Evolutionary conservation across 176 grass and related monocot genomes (phyloP).

Genomic region (Phoenix roebelenii): DNA sequence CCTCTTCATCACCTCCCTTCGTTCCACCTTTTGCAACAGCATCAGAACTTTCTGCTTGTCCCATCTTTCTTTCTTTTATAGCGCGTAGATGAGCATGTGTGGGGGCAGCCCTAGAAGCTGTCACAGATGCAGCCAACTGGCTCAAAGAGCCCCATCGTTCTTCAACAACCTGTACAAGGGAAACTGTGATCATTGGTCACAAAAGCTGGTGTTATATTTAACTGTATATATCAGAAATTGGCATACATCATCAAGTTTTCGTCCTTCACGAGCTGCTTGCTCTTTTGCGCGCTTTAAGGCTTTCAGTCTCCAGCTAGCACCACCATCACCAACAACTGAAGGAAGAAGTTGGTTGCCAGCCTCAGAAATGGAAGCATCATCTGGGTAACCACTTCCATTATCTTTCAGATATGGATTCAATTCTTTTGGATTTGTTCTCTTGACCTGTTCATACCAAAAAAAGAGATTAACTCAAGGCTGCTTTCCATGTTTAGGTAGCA

Average conservation of each 20-base stretch:
- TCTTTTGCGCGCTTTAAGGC: constrained; percentile 97
- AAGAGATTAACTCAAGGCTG: too few relatives aligned
- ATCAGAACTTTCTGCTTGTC: constrained; percentile 36
- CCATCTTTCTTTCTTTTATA: constrained; percentile 64
- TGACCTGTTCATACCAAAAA: constrained; percentile 24
- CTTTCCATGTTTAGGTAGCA: too few relatives aligned
- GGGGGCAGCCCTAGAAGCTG: constrained; percentile 48
- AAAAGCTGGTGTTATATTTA: background rate
- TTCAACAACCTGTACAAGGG: constrained; percentile 44
- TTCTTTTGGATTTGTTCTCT: constrained; percentile 48
- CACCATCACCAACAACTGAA: constrained; percentile 79
- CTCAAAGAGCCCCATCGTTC: constrained; percentile 82
- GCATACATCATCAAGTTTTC: constrained; percentile 58
- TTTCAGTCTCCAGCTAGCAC: constrained; percentile 96
- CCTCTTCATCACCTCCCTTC: constrained; percentile 17
- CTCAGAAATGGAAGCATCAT: constrained; percentile 34
- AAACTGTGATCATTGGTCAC: constrained; percentile 10
- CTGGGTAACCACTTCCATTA: constrained; percentile 64
- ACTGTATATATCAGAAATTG: too few relatives aligned
- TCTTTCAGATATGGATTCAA: constrained; percentile 76
- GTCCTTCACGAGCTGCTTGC: constrained; percentile 78
- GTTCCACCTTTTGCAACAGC: constrained; percentile 13
- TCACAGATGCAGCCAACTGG: constrained; percentile 61
- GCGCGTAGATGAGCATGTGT: constrained; percentile 65
- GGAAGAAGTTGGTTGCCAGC: constrained; percentile 34